Percentiles rank a stretch among this genome's conserved stretches.
Evolutionary conservation across 169 alveolate genomes (phyloP).

Genomic region (Ichthyophthirius multifiliis): DNA sequence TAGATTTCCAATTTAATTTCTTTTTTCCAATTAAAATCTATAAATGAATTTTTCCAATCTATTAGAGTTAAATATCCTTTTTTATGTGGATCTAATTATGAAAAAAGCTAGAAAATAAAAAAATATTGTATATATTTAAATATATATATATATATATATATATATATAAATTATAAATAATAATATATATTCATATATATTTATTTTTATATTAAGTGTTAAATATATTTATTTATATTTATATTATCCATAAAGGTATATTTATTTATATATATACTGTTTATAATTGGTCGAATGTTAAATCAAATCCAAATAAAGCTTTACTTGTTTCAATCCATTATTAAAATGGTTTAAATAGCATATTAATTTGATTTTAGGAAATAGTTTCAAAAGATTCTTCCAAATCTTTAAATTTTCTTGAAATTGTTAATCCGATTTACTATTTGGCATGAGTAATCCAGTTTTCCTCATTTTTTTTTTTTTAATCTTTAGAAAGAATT

Average conservation of each 20-base stretch:
- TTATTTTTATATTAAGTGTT: no score
- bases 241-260: no score
- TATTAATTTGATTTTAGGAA: slow-evolving; percentile 30
- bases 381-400: slow-evolving; percentile 51
- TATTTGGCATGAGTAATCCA: slow-evolving; percentile 70
- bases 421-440: slow-evolving; percentile 61
- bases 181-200: no score
- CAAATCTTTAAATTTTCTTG: slow-evolving; percentile 37
- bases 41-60: slow-evolving; percentile 67
- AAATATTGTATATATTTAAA: no score
- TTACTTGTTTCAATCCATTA: slow-evolving; percentile 49
- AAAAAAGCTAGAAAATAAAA: slow-evolving; percentile 51
- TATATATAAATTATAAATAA: no score
- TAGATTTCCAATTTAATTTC: background rate
- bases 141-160: no score
- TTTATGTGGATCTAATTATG: slow-evolving; percentile 74
- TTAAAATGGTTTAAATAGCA: slow-evolving; percentile 55
- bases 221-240: slow-evolving; percentile 31
- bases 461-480: slow-evolving; percentile 24
- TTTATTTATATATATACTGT: background rate
- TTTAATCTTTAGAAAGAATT: slow-evolving; percentile 29
- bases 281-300: slow-evolving; percentile 43
- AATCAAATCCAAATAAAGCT: slow-evolving; percentile 63
- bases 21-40: slow-evolving; percentile 5
- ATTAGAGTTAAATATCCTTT: slow-evolving; percentile 66